Evolutionary conservation across 345 rosid genomes (phyloP), one percentile per base, ranked within the genome.

Genomic region (Litchi chinensis): DNA sequence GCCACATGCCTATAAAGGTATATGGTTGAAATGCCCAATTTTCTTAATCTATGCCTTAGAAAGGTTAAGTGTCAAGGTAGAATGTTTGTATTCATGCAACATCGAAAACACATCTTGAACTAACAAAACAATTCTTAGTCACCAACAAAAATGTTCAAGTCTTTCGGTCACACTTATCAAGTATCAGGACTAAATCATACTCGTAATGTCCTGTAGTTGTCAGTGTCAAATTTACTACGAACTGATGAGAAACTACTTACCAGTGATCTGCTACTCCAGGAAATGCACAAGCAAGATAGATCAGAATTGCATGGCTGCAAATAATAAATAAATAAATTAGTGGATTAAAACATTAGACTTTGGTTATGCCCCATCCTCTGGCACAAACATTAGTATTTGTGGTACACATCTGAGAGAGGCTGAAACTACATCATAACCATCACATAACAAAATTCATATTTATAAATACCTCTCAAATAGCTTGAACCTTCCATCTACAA

Each of bases 241-340:
- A 19, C 3, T 18, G 67, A 40, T 63, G 71, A 37, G 76, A 48
- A 77, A 64, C 32, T 67, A 75, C 90, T 66, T 77, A 95, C 98
- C 98, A 95, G 68, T 93, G 94, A 79, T 95, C 97, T 40, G 86
- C 86, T 76, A 95, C 91, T 76, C 97, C 95, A 63, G 98, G 98
- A 71, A 86, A 93, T 70, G 84, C 89, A 19, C 88, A 86, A 57
- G 94, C 89, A 54, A 93, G 93, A 82, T 93, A 95, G 54, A 87
- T 89, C 71, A 95, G 85, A 77, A 95, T 95, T 6, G 98, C 92
- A 24, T 95, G 98, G 79, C 98, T 95, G 93, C 89, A 80, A 71
- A 82, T 46, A 82, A 50, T 76, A 68, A 18, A 43, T 6, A 54
- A 52, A 72, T 12, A 46, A 41, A 67, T 9, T n/a, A 78, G 50